Conservation (phyloP, 768 basidiomycete species). For the Hemileccinum rubropunctum region DNA sequence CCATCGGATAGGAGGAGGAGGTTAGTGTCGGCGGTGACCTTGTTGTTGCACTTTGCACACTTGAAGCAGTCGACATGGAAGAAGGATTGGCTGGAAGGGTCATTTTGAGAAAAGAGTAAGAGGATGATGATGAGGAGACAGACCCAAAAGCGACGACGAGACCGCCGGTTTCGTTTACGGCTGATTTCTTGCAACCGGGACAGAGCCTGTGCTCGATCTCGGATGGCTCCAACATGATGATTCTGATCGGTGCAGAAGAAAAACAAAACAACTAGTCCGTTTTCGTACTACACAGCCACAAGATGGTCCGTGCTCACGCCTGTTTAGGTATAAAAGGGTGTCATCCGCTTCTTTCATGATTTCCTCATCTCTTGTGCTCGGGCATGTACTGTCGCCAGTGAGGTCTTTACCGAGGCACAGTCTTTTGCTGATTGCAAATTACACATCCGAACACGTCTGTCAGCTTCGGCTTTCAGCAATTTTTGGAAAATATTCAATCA, state of each 20-base stretch:
- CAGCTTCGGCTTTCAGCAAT: conserved; percentile 87
- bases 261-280: not conserved
- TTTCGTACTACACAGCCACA: conserved; percentile 5
- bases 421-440: conserved; percentile 97
- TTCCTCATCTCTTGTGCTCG: conserved; percentile 86
- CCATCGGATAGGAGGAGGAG: conserved; percentile 96
- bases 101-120: conserved; percentile 6
- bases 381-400: conserved; percentile 94
- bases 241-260: not conserved
- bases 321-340: conserved; percentile 8
- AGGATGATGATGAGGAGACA: conserved; percentile 33
- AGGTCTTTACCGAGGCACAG: conserved; percentile 95
- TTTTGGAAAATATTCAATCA: conserved; percentile 65
- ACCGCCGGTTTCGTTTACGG: conserved; percentile 77
- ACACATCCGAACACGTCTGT: conserved; percentile 94
- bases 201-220: conserved; percentile 59
- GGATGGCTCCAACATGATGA: conserved; percentile 2
- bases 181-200: conserved; percentile 80
- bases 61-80: conserved; percentile 96
- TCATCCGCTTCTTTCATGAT: not conserved
- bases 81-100: conserved; percentile 70
- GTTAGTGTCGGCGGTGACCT: conserved; percentile 95
- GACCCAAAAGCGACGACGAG: conserved; percentile 96
- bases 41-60: conserved; percentile 91
- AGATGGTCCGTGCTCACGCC: conserved; percentile 21